Evolutionary conservation across 73 alveolate species (phyloP).

Genomic region (Paramecium sonneborni): DNA sequence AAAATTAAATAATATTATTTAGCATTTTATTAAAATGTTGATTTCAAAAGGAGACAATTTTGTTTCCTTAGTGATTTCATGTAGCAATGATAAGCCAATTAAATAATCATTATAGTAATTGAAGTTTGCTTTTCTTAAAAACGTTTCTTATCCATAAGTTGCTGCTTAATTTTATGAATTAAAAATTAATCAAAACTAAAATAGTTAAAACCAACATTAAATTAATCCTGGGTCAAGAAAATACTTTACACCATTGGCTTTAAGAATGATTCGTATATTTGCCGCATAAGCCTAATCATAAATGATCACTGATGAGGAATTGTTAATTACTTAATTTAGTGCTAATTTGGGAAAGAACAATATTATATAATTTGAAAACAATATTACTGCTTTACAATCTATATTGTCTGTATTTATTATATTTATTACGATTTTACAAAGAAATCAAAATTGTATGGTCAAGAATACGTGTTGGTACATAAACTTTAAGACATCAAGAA

Average conservation of each 20-base stretch:
- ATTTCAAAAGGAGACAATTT: neutral
- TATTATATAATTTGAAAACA: neutral
- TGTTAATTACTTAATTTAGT: neutral
- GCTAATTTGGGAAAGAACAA: constrained; percentile 10
- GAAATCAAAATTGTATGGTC: constrained; percentile 13
- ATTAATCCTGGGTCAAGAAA: neutral
- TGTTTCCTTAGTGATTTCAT: neutral
- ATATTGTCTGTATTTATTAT: neutral
- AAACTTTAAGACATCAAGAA: neutral
- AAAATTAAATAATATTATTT: neutral
- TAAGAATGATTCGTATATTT: neutral
- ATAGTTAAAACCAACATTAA: neutral
- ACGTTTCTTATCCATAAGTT: neutral
- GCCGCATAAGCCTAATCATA: neutral
- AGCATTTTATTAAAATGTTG: neutral
- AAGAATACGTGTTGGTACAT: neutral
- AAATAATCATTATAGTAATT: neutral
- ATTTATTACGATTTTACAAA: neutral
- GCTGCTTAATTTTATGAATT: neutral
- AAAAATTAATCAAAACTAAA: neutral
- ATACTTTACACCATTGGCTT: neutral
- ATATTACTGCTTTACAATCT: constrained; percentile 7
- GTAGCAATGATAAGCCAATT: neutral
- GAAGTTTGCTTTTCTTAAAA: neutral
- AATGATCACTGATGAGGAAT: neutral